Conservation (phyloP, 805 yeast genomes). For the Pichia insulana region DNA sequence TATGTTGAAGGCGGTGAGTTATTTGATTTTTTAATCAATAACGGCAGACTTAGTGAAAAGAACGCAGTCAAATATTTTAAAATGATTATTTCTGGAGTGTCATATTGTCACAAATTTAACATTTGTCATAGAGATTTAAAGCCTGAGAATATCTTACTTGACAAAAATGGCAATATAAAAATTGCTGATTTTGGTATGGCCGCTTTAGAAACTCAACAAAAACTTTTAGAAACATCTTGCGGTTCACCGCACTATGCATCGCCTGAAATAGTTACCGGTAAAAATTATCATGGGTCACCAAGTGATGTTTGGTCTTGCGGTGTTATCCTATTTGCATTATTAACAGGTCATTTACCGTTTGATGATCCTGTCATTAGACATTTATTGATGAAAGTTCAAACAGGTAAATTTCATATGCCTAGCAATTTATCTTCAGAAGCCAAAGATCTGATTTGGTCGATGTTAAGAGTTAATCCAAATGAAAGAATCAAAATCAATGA, state of each 20-base stretch:
- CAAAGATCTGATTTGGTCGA: conserved; percentile 51
- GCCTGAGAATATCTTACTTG: conserved; percentile 70
- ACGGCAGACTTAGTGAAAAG: conserved; percentile 62
- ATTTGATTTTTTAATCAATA: conserved; percentile 62
- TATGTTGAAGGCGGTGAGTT: conserved; percentile 87
- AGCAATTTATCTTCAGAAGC: conserved; percentile 54
- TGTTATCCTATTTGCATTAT: conserved; percentile 65
- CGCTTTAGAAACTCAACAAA: conserved; percentile 65
- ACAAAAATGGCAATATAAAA: conserved; percentile 56
- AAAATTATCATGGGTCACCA: conserved; percentile 73
- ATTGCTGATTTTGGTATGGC: conserved; percentile 91
- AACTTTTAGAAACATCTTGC: conserved; percentile 69
- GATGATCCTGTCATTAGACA: conserved; percentile 75
- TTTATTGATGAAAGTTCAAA: conserved; percentile 63
- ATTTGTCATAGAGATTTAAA: conserved; percentile 78
- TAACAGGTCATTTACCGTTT: conserved; percentile 77
- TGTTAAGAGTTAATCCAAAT: conserved; percentile 64
- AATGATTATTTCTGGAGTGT: conserved; percentile 70
- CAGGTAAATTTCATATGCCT: conserved; percentile 71
- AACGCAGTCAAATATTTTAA: conserved; percentile 71
- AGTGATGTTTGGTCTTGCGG: conserved; percentile 90
- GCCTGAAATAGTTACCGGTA: conserved; percentile 76
- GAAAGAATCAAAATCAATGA: conserved; percentile 61
- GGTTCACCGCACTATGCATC: conserved; percentile 89
- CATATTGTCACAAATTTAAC: conserved; percentile 73